Evolutionary conservation across 2,329 filamentous ascomycete genomes (phyloP).

Genomic region (Epichloe gansuensis): DNA sequence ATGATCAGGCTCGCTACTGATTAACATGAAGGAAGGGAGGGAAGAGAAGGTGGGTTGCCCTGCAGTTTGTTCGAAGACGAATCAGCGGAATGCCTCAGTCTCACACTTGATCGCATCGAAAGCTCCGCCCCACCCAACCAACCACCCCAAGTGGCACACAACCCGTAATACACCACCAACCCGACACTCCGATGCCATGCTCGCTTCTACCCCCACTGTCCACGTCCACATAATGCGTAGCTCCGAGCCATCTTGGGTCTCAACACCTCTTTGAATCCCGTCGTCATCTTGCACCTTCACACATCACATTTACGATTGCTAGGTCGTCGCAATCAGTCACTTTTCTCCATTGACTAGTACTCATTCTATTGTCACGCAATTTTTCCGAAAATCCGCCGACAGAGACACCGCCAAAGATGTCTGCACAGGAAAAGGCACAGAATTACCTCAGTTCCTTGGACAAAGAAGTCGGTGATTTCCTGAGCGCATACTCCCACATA

Average conservation of each 20-base stretch:
- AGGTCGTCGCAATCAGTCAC: constrained; percentile 2
- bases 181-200: not conserved
- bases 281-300: not conserved
- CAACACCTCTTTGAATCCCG: constrained; percentile 4
- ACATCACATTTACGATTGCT: not conserved
- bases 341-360: constrained; percentile 6
- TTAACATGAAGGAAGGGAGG: not conserved
- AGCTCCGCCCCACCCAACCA: too few relatives aligned
- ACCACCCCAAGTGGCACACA: not conserved
- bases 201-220: constrained; percentile 13
- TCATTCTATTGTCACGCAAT: constrained; percentile 1
- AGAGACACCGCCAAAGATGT: constrained; percentile 39
- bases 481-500: not conserved
- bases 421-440: constrained; percentile 64
- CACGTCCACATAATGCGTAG: constrained; percentile 9
- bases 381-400: constrained; percentile 8
- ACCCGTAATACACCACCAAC: not conserved
- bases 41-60: not conserved
- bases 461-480: constrained; percentile 54
- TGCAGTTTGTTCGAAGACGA: not conserved
- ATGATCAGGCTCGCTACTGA: too few relatives aligned
- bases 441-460: constrained; percentile 69
- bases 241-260: constrained; percentile 4
- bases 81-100: constrained; percentile 2
- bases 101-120: too few relatives aligned